Evolutionary conservation across 257 asterid genomes (phyloP).

Genomic region (Apocynum venetum): DNA sequence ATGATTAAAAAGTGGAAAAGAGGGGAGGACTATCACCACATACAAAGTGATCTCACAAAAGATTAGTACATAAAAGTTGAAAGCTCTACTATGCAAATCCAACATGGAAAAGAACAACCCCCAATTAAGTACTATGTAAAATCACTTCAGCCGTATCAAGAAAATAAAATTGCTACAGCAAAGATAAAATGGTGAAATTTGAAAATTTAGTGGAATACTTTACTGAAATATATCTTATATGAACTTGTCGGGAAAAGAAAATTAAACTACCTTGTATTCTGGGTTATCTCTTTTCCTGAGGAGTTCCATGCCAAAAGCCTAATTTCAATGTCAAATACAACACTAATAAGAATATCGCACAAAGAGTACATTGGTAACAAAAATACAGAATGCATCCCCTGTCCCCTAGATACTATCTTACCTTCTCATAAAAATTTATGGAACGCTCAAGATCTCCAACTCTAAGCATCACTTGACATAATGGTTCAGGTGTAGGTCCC

Average conservation of each 20-base stretch:
- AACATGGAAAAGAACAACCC: background rate
- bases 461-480: conserved; percentile 98
- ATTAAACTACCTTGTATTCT: conserved; percentile 79
- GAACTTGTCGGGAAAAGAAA: background rate
- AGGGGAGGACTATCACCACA: background rate
- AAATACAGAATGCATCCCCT: background rate
- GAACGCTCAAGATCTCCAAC: conserved; percentile 96
- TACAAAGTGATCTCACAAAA: background rate
- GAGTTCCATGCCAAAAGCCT: conserved; percentile 99
- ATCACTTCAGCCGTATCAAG: background rate
- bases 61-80: background rate
- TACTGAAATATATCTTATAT: background rate
- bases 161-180: background rate
- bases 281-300: conserved; percentile 93
- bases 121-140: background rate
- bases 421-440: conserved; percentile 86
- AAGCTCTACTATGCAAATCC: background rate
- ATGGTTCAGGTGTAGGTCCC: conserved; percentile 94
- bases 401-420: conserved; percentile 18
- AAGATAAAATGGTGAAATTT: background rate
- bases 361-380: background rate
- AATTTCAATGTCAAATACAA: conserved; percentile 2
- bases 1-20: background rate
- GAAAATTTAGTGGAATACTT: background rate
- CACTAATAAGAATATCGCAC: background rate